Evolutionary conservation across 1,139 yeast species (phyloP).

Genomic region (Kodamaea plutei): DNA sequence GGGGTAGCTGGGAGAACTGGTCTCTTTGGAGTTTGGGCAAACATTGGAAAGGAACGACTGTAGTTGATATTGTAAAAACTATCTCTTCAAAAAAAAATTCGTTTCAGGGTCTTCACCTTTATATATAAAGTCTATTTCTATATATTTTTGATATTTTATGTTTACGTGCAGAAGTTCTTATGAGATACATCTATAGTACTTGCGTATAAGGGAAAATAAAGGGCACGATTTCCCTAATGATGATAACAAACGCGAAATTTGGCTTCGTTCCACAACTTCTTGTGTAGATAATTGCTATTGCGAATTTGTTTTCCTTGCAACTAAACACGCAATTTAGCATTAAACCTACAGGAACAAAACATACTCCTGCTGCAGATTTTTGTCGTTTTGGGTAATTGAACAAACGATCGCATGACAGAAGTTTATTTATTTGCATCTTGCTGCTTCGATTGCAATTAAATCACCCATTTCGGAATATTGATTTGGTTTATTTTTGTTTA

Average conservation of each 20-base stretch:
- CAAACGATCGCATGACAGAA: too few species aligned
- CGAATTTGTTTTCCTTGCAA: too few species aligned
- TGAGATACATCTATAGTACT: conserved; percentile 1
- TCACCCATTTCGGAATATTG: conserved; percentile 4
- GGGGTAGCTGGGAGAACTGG: conserved; percentile 28
- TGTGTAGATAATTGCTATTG: background rate
- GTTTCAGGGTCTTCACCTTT: background rate
- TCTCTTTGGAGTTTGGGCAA: conserved; percentile 28
- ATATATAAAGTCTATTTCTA: background rate
- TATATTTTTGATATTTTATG: conserved; percentile 1
- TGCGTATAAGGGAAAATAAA: background rate
- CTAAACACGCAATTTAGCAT: too few species aligned
- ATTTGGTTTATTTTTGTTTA: conserved; percentile 3
- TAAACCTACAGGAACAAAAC: too few species aligned
- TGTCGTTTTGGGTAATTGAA: too few species aligned
- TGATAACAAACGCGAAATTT: conserved; percentile 1
- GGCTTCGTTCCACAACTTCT: background rate
- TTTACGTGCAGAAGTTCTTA: conserved; percentile 1
- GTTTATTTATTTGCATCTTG: too few species aligned
- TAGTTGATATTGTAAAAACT: too few species aligned
- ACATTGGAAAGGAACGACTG: conserved; percentile 10
- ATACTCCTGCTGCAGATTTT: too few species aligned
- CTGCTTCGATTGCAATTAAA: conserved; percentile 4
- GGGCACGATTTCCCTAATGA: background rate
- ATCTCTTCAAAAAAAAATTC: background rate